Conservation (phyloP, 202 grass and related monocot genomes). For the Hordeum pubiflorum region DNA sequence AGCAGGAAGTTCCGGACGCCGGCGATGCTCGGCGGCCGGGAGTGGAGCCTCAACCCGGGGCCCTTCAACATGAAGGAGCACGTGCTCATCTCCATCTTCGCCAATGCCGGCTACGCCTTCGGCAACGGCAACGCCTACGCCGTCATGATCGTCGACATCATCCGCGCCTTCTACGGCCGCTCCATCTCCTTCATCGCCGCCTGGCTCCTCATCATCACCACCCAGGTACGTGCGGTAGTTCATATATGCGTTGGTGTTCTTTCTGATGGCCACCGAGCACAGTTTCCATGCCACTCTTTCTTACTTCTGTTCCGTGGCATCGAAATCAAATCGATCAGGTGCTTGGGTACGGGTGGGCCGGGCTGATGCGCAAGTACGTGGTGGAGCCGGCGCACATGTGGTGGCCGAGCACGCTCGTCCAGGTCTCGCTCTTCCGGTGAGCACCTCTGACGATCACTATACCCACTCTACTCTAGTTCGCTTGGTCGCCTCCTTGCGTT, state of each 20-base stretch:
- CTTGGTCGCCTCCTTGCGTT: background rate
- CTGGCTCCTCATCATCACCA: slow-evolving; percentile 84
- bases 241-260: background rate
- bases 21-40: background rate
- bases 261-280: background rate
- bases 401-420: slow-evolving; percentile 87
- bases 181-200: slow-evolving; percentile 50
- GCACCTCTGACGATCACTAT: background rate
- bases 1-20: background rate
- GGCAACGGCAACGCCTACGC: slow-evolving; percentile 52
- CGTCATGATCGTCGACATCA: slow-evolving; percentile 69
- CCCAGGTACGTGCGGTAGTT: slow-evolving; percentile 19
- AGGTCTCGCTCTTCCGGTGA: slow-evolving; percentile 86
- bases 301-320: background rate
- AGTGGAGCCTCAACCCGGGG: slow-evolving; percentile 63
- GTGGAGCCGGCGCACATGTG: slow-evolving; percentile 92
- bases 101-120: slow-evolving; percentile 67
- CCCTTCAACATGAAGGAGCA: slow-evolving; percentile 92
- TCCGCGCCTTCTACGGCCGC: slow-evolving; percentile 53
- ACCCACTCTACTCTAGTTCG: background rate
- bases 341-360: slow-evolving; percentile 87
- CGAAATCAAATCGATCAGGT: slow-evolving; percentile 31
- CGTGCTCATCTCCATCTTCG: slow-evolving; percentile 87
- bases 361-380: slow-evolving; percentile 85
- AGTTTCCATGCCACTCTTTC: background rate